A percentile compares a stretch with the other conserved stretches of the same genome.
Conservation (phyloP, 176 grass and related monocot species). For the Phragmites australis region DNA sequence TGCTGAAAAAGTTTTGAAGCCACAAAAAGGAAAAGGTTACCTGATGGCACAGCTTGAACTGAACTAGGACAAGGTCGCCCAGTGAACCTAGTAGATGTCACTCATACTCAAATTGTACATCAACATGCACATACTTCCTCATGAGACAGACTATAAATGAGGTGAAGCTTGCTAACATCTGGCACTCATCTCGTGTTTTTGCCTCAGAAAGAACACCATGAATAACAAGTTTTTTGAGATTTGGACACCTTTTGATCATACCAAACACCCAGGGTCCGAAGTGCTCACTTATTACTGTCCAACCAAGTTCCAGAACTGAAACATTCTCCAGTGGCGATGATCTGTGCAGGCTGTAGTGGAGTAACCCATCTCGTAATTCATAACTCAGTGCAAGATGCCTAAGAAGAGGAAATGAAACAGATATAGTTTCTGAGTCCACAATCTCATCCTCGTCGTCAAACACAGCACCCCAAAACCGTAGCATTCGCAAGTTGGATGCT, state of each 20-base stretch:
- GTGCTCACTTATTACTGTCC: constrained; percentile 92
- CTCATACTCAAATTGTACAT: constrained; percentile 95
- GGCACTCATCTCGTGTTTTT: constrained; percentile 86
- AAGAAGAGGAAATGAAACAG: constrained; percentile 83
- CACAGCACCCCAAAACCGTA: constrained; percentile 89
- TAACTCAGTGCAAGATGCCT: constrained; percentile 91
- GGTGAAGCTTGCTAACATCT: constrained; percentile 76
- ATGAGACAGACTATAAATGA: constrained; percentile 82
- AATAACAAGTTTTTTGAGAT: constrained; percentile 95
- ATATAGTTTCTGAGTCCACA: constrained; percentile 91
- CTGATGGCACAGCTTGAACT: constrained; percentile 19
- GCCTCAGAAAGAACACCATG: constrained; percentile 90
- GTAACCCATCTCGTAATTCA: constrained; percentile 83
- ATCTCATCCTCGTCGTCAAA: constrained; percentile 98
- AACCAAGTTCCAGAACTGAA: constrained; percentile 81
- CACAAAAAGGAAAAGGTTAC: constrained; percentile 35
- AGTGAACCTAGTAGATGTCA: constrained; percentile 40
- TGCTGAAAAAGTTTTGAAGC: not conserved
- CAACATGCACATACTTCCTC: constrained; percentile 81
- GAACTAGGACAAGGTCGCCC: constrained; percentile 24
- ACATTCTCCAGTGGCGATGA: constrained; percentile 77
- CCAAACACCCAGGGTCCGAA: constrained; percentile 97
- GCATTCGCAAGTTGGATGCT: constrained; percentile 65
- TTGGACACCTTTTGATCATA: constrained; percentile 94
- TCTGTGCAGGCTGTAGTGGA: constrained; percentile 77